phyloP scores from a whole-genome alignment of 352 stramenopile species.

The Globisporangium paddicum region DNA sequence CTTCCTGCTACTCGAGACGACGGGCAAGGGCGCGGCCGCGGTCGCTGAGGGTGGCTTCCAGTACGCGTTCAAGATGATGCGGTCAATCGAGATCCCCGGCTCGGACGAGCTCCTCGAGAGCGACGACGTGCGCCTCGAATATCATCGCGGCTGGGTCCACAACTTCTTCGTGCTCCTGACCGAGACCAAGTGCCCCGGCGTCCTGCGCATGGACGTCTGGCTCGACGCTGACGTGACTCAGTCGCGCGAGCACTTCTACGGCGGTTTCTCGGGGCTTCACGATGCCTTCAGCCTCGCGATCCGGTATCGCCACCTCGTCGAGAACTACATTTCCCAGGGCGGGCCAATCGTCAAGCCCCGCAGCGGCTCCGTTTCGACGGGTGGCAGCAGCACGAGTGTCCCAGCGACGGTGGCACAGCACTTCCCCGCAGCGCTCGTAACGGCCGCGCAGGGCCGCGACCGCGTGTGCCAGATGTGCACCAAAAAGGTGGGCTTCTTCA shows the following conservation, averaged over 20 bases:
- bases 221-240: conserved; percentile 61
- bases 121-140: conserved; percentile 37
- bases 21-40: conserved; percentile 27
- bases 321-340: conserved; percentile 32
- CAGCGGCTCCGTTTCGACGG: neutral
- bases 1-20: conserved; percentile 58
- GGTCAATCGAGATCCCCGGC: conserved; percentile 28
- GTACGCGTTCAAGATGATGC: conserved; percentile 65
- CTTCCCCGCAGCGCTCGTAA: conserved; percentile 21
- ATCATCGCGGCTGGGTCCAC: conserved; percentile 51
- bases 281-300: conserved; percentile 66
- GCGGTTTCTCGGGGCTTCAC: conserved; percentile 54
- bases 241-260: conserved; percentile 43
- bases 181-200: conserved; percentile 46
- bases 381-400: conserved; percentile 12
- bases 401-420: conserved; percentile 17
- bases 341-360: neutral
- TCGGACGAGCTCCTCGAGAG: conserved; percentile 41
- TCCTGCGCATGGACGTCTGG: conserved; percentile 71
- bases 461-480: conserved; percentile 66
- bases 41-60: conserved; percentile 31
- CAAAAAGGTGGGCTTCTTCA: conserved; percentile 52
- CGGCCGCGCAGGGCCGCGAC: conserved; percentile 31
- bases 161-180: conserved; percentile 55
- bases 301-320: conserved; percentile 54